Evolutionary conservation across 1,284 basidiomycete genomes (phyloP), one percentile per base, ranked within the genome.

Genomic region (Ganoderma multipileum): DNA sequence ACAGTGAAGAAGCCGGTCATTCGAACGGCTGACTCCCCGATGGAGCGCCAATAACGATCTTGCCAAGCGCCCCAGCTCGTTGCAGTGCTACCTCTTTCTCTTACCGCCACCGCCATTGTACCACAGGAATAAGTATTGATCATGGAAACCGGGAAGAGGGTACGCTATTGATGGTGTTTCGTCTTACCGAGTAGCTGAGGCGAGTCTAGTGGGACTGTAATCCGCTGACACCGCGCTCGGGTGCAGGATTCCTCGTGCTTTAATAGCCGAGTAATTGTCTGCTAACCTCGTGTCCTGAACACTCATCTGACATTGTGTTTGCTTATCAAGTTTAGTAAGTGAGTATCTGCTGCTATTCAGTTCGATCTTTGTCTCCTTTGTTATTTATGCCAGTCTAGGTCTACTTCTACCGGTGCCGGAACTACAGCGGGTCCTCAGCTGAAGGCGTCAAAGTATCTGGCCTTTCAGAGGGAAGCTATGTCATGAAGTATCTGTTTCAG

Each of bases 191-290:
- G 28, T 16, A 30, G 54, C 20, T 47, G 54, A 38, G 9, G 6
- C 6, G 55, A 58, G 33, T 16, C 16, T 18, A 18, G 9, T 57
- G 54, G 36, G 39, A 36, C 16, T 11, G 28, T 20, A 42, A 47
- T 44, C 50, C 30, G 58, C 59, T 55, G 59, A 66, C 64, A 30
- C 9, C 33, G 16, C 23, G 18, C 33, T 50, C 47, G 47, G 23
- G 26, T 66, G 47, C 65, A 66, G 23, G 59, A 38, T 20, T 61
- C 65, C 59, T 61, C 65, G 28, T 66, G 65, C 20, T 44, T 23
- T 28, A 38, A 23, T 38, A 30, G 55, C 55, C 33, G n/a, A 11
- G 55, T 12, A 41, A 39, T 60, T 26, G 58, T 39, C 58, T 20
- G 38, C 58, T 60, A 28, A 41, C 39, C 58, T 60, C 58, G 58